Base-by-base conservation (phyloP, 768 basidiomycete species). In the Boletus sp. region DNA sequence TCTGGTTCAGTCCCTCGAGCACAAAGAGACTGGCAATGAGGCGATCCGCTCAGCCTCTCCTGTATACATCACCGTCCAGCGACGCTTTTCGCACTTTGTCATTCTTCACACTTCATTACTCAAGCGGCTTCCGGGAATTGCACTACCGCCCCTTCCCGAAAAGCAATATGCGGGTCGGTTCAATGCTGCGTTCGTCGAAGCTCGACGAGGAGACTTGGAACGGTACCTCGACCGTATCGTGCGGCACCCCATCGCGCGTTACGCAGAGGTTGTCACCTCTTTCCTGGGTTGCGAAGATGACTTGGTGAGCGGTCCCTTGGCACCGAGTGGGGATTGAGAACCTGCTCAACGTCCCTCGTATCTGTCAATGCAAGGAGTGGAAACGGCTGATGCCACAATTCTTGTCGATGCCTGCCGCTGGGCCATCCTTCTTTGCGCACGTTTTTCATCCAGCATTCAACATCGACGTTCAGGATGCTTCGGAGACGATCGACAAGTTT, bases 401-500 rank as follows among this genome's bases (percentile, higher is more conserved):
- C 60, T 74, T 88, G 2, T 73, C 83, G 5, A 76, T 84, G 58
- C 81, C 82, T 3, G 77, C 88, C 11, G 83, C 87, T n/a, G 90
- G 89, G 1, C 83, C 90, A 9, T 75, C 82, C 1, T 94, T 93
- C 67, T 91, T 87, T 64, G 84, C 86, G 1, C 84, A 83, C 41
- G 86, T 93, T 1, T 92, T 85, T 63, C 92, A 94, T 64, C 92
- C 91, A 4, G 87, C 82, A 0, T 94, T 90, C 73, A 94, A 94
- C 65, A 66, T 94, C 29, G 92, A 94, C 60, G 67, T 78, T 0
- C 84, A 88, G 41, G 92, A 94, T 28, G 86, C 89, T 0, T 69
- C 74, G 12, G 83, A 83, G 15, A 71, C 78, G 0, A 76, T 83
- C 7, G 80, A 83, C 8, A 73, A 80, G 1, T 94, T 94, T 67